Base-by-base conservation (phyloP, 2,329 filamentous ascomycete species). In the Penicillium sclerotigenum region DNA sequence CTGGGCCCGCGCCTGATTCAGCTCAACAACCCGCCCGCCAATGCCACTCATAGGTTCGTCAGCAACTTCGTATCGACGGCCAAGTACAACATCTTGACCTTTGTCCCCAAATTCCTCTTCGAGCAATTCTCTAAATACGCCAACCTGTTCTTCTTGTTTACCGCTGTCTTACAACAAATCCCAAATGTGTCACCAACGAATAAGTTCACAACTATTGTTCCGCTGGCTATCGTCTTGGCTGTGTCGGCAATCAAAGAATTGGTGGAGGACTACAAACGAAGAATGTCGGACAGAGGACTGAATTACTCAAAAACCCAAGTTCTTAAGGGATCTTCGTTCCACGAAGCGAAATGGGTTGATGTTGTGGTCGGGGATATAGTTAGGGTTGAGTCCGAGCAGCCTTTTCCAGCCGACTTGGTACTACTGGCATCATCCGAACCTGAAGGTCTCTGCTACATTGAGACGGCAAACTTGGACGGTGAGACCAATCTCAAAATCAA, bases 401-500 rank as follows among this genome's bases (percentile, higher is more conserved):
- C 94, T 0, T 97, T 99, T 70, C 94, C 94, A 0, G 91, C 94
- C 36, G 94, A 99, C 75, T 75, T 99, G 62, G 91, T 97, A 5
- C 81, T 99, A 26, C 79, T 99, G 54, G 92, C 94, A 9, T 96
- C 91, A 68, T 97, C 94, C 7, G 95, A 99, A 72, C 95, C 94
- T 1, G 94, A 99, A 78, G 94, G 94, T 66, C 79, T 99, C 54
- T 99, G 94, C 76, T 99, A 99, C 73, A 97, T 99, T 70, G 94
- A 99, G 77, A 99, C 94, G 2, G 93, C 94, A 24, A 99, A 99
- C 71, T 80, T 99, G 56, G 94, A 99, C 68, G 94, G 94, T 65
- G 94, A 99, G 76, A 99, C 94, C 20, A 99, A 99, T 71, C 79
- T 99, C 65, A 99, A 99, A 77, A 96, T 99, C 78, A 99, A 99